Evolutionary conservation across 768 basidiomycete species (phyloP).

Genomic region (Amanita thiersii): DNA sequence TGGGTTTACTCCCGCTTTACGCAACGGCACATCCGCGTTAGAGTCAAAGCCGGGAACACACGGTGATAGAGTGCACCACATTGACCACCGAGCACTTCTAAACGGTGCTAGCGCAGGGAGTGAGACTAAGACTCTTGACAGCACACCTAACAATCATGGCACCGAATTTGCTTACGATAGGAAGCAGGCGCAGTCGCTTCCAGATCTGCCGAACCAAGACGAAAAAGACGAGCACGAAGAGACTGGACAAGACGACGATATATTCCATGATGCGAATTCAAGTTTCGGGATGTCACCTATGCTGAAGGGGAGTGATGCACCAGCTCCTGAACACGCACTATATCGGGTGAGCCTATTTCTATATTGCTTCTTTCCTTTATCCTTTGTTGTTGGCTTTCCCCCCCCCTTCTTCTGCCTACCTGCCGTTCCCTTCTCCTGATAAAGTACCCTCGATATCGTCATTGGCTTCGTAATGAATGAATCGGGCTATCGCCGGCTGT

Average conservation of each 20-base stretch:
- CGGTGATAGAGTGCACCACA: not conserved
- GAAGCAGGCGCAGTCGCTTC: not conserved
- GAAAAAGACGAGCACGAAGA: not conserved
- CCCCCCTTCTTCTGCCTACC: not conserved
- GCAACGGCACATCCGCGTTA: not conserved
- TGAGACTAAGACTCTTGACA: not conserved
- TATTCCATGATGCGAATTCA: slow-evolving; percentile 11
- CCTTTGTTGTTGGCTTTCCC: slow-evolving; percentile 3
- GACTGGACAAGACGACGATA: slow-evolving; percentile 10
- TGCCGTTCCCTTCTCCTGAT: not conserved
- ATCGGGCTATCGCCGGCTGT: slow-evolving; percentile 1
- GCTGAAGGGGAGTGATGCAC: slow-evolving; percentile 15
- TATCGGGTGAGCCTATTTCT: slow-evolving; percentile 22
- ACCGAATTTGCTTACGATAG: not conserved
- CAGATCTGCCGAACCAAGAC: slow-evolving; percentile 7
- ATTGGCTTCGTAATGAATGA: slow-evolving; percentile 6
- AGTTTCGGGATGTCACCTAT: not conserved
- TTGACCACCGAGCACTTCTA: slow-evolving; percentile 1
- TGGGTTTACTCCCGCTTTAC: slow-evolving; percentile 1
- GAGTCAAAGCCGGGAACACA: slow-evolving; percentile 1
- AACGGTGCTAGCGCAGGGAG: not conserved
- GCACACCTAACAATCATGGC: not conserved
- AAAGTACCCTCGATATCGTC: slow-evolving; percentile 3
- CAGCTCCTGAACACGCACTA: slow-evolving; percentile 23
- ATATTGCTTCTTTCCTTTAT: slow-evolving; percentile 9